Conservation (phyloP, 2,329 filamentous ascomycete genomes). For the Epichloe elymi region DNA sequence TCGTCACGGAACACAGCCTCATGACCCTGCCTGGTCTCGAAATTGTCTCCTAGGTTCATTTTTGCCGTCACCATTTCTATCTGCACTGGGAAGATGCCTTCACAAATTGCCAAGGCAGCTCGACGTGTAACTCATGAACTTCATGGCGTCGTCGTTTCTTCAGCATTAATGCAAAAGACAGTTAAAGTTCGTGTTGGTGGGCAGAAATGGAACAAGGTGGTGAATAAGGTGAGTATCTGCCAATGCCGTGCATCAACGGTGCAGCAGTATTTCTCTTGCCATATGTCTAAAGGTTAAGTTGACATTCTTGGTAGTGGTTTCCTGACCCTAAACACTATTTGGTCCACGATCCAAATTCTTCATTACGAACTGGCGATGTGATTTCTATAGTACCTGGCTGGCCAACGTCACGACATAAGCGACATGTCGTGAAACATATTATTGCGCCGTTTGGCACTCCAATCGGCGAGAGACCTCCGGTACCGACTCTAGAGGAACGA, state of each 20-base stretch:
- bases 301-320: slow-evolving; percentile 34
- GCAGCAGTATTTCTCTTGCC: background rate
- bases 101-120: slow-evolving; percentile 27
- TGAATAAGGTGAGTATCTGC: slow-evolving; percentile 52
- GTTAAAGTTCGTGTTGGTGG: slow-evolving; percentile 64
- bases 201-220: slow-evolving; percentile 57
- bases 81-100: slow-evolving; percentile 21
- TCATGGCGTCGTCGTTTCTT: slow-evolving; percentile 61
- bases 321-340: slow-evolving; percentile 51
- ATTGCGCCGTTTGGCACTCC: slow-evolving; percentile 54
- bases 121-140: slow-evolving; percentile 36
- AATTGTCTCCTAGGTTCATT: background rate
- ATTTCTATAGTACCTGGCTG: slow-evolving; percentile 56
- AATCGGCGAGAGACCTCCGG: slow-evolving; percentile 48
- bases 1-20: background rate
- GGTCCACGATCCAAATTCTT: slow-evolving; percentile 67
- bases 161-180: slow-evolving; percentile 65
- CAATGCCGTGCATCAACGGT: background rate
- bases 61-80: background rate
- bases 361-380: slow-evolving; percentile 61
- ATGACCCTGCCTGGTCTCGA: background rate
- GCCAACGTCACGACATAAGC: slow-evolving; percentile 52
- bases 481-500: slow-evolving; percentile 52
- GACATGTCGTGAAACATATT: slow-evolving; percentile 63
- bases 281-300: background rate